Evolutionary conservation across 2,329 filamentous ascomycete species (phyloP).

Genomic region (Colletotrichum sp.): DNA sequence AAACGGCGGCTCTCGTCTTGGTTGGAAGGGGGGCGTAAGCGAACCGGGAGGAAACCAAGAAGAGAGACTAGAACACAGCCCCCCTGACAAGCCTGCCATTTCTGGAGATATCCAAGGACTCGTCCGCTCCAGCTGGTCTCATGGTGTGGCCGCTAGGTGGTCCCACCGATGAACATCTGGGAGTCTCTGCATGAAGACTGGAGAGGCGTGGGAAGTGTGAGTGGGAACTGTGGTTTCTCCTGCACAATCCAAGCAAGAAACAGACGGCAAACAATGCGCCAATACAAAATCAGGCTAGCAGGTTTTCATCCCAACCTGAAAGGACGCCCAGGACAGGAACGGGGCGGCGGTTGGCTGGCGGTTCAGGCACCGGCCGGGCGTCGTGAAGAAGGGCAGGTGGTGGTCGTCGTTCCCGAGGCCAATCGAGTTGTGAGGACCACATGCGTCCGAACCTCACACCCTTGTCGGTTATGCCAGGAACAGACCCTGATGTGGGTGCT

Average conservation of each 20-base stretch:
- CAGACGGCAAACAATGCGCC: background rate
- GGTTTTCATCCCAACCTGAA: background rate
- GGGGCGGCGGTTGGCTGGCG: slow-evolving; percentile 18
- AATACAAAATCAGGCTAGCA: background rate
- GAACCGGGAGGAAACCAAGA: background rate
- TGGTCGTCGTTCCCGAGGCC: slow-evolving; percentile 1
- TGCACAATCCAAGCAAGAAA: background rate
- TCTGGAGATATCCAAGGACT: background rate
- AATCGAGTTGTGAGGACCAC: background rate
- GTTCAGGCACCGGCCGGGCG: background rate
- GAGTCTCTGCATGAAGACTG: background rate
- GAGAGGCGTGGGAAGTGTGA: background rate
- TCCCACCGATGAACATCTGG: background rate
- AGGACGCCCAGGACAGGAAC: background rate
- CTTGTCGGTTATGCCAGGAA: slow-evolving; percentile 2
- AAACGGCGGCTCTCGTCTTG: background rate
- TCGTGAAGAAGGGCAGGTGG: background rate
- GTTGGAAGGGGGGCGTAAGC: background rate
- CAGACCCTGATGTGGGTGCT: background rate
- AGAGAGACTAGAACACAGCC: slow-evolving; percentile 11
- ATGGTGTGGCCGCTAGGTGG: background rate
- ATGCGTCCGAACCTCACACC: background rate
- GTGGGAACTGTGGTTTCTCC: background rate
- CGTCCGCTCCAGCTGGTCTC: background rate
- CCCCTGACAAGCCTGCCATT: background rate